Percentiles rank a stretch among this genome's conserved stretches.
phyloP scores from a whole-genome alignment of 352 stramenopile species.

The Phytophthora aleatoria region DNA sequence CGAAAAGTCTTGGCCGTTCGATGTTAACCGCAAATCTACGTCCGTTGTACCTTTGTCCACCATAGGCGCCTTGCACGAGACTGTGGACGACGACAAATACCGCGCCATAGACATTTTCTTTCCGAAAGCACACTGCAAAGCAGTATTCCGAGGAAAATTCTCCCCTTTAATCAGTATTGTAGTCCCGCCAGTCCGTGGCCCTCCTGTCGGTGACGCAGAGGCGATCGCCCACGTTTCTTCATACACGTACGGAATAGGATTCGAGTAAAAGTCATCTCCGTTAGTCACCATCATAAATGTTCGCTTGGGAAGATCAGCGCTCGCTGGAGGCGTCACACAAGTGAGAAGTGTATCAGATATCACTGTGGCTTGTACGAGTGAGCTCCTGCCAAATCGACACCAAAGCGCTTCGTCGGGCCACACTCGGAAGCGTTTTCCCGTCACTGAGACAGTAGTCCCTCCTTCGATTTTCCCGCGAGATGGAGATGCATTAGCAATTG shows the following conservation, averaged over 20 bases:
- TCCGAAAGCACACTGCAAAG: slow-evolving; percentile 47
- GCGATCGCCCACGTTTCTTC: slow-evolving; percentile 43
- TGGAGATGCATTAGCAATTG: slow-evolving; percentile 36
- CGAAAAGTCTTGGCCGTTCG: slow-evolving; percentile 62
- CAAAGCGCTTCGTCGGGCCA: slow-evolving; percentile 33
- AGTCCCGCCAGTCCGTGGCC: slow-evolving; percentile 42
- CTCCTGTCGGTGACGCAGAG: slow-evolving; percentile 29
- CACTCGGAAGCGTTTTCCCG: slow-evolving; percentile 47
- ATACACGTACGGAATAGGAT: slow-evolving; percentile 59
- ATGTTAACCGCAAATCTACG: slow-evolving; percentile 55
- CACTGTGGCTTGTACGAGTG: slow-evolving; percentile 33
- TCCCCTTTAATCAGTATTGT: slow-evolving; percentile 40
- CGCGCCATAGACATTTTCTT: slow-evolving; percentile 14
- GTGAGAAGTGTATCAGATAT: slow-evolving; percentile 44
- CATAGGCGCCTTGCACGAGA: slow-evolving; percentile 33
- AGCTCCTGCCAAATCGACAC: slow-evolving; percentile 63
- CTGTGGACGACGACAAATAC: slow-evolving; percentile 32
- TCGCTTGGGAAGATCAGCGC: slow-evolving; percentile 20
- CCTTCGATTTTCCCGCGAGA: slow-evolving; percentile 39
- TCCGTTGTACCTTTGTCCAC: background rate
- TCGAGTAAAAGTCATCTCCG: slow-evolving; percentile 56
- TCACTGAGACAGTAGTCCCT: slow-evolving; percentile 48
- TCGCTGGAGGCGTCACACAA: slow-evolving; percentile 44
- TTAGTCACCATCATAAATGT: slow-evolving; percentile 69
- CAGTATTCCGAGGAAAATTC: slow-evolving; percentile 34